Evolutionary conservation across 345 rosid species (phyloP).

Genomic region (Cardamine resedifolia): DNA sequence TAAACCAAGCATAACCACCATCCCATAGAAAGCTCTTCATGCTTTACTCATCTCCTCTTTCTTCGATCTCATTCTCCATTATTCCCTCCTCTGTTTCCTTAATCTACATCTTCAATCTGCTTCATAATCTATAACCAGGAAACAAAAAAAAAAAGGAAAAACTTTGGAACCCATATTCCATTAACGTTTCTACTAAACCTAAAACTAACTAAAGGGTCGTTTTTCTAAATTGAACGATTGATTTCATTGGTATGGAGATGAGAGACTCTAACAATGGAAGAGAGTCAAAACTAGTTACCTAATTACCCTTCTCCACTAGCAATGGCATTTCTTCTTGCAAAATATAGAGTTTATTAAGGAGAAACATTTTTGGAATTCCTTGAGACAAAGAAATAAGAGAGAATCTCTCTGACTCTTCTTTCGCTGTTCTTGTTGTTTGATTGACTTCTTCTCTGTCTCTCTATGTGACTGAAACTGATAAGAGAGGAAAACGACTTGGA

Average conservation of each 20-base stretch:
- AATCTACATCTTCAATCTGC: slow-evolving; percentile 6
- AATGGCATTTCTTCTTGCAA: too few relatives aligned
- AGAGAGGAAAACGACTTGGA: too few relatives aligned
- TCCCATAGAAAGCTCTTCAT: slow-evolving; percentile 70
- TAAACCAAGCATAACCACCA: slow-evolving; percentile 94
- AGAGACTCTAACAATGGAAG: neutral
- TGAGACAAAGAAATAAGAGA: neutral
- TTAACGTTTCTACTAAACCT: neutral
- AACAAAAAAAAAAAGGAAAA: too few relatives aligned
- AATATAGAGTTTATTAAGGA: too few relatives aligned
- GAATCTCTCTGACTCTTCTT: neutral
- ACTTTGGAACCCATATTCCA: too few relatives aligned
- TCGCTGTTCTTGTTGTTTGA: neutral
- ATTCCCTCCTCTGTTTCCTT: slow-evolving; percentile 40
- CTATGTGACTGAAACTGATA: slow-evolving; percentile 33
- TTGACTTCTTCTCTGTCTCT: neutral
- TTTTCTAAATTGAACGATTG: neutral
- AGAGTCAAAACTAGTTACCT: too few relatives aligned
- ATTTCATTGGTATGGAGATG: neutral
- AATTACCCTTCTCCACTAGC: too few relatives aligned
- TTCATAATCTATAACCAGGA: neutral
- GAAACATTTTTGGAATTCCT: neutral
- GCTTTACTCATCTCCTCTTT: slow-evolving; percentile 36
- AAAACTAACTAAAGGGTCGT: neutral
- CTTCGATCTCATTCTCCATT: slow-evolving; percentile 22